Evolutionary conservation across 345 rosid species (phyloP), one percentile per base, ranked within the genome.

Genomic region (Combretum micranthum): DNA sequence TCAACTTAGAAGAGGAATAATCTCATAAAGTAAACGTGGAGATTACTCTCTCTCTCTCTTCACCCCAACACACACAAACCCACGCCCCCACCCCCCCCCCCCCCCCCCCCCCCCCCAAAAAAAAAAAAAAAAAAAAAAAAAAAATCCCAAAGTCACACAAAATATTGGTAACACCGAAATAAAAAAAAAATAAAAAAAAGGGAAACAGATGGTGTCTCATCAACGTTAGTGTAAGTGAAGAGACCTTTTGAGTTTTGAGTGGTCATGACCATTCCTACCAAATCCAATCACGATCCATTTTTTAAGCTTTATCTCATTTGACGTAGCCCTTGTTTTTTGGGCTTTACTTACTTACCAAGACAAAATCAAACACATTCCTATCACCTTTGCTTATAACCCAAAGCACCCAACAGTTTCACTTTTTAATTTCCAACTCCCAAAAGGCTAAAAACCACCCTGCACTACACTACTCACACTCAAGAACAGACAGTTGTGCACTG

Each of bases 341-440:
- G 70, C 63, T 80, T 80, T 76, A 72, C 97, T 90, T 90, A 20
- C 37, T 51, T 60, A 60, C 59, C 77, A 90, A 87, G 96, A 59
- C 71, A 77, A 72, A 76, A 79, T 82, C 69, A 72, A 64, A 60
- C 48, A 73, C 10, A 39, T 53, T 44, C 15, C 68, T 60, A 62
- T 53, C 80, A 65, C 78, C 88, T 75, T 90, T 90, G 96, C 97
- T 90, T 90, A 80, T 59, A 72, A 83, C 77, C 73, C 85, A 90
- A 90, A 87, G 81, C 87, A 87, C 76, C 82, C 74, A 83, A 79
- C 85, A 74, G 44, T 59, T 60, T 14, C 82, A 65, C 62, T 73
- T 32, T 32, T 56, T 68, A 65, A 65, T 44, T 69, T 71, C 63
- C 61, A 50, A 48, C 56, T 13, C 53, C 42, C 52, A 55, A 19